Conservation (phyloP, 441 rosid genomes). For the Kokia cookei region DNA sequence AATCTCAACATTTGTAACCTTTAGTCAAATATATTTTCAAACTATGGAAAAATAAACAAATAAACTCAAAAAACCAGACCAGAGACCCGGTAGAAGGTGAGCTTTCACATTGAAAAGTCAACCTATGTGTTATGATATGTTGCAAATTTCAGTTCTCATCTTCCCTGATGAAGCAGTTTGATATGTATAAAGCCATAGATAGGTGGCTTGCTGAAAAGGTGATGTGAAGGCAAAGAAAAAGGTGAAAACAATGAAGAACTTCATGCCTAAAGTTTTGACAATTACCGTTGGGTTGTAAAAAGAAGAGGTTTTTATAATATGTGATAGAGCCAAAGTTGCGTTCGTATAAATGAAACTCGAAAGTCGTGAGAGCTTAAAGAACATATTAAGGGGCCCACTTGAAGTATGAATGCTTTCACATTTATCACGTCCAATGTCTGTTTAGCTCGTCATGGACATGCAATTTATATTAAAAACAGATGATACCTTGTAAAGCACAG, state of each 20-base stretch:
- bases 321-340: background rate
- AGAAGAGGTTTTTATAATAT: background rate
- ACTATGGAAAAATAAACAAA: background rate
- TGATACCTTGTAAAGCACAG: background rate
- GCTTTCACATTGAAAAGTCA: background rate
- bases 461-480: background rate
- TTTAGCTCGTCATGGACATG: background rate
- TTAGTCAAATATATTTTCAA: background rate
- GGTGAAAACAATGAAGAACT: background rate
- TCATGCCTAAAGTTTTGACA: background rate
- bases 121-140: background rate
- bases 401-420: background rate
- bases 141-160: background rate
- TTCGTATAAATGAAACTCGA: background rate
- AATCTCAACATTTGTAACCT: background rate
- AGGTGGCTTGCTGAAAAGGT: background rate
- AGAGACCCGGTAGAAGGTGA: background rate
- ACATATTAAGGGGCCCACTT: background rate
- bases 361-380: background rate
- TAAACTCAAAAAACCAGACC: background rate
- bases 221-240: background rate
- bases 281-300: background rate
- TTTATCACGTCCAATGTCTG: background rate
- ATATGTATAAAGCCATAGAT: background rate
- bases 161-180: background rate